These are phyloP conservation scores for Marsdenia floribunda DNA, from an alignment of 257 asterid species.

Conservation along the genomic window DNA sequence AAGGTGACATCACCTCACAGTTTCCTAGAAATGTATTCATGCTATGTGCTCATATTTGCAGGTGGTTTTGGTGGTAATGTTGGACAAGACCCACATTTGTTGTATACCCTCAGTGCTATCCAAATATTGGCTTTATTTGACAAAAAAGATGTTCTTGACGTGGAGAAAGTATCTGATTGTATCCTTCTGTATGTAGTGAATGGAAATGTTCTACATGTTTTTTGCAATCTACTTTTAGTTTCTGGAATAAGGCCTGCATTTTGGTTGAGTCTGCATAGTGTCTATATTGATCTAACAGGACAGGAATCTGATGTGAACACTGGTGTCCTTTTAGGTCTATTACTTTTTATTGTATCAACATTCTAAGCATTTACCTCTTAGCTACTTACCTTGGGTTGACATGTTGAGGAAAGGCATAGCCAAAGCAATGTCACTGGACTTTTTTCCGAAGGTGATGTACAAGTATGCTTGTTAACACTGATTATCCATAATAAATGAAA, in stretches of 20 bases:
- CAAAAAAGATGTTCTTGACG: constrained; percentile 67
- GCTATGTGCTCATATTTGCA: constrained; percentile 18
- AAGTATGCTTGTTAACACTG: background rate
- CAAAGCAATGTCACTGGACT: background rate
- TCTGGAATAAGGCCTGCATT: background rate
- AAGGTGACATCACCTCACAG: background rate
- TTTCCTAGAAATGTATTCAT: background rate
- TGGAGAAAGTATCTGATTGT: constrained; percentile 70
- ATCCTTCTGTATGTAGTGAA: constrained; percentile 37
- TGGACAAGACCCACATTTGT: constrained; percentile 86
- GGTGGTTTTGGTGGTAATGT: constrained; percentile 96
- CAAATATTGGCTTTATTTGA: constrained; percentile 86
- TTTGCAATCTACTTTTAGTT: background rate
- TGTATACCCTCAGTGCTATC: constrained; percentile 81
- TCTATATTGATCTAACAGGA: background rate
- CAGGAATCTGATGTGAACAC: background rate
- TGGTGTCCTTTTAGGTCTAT: background rate
- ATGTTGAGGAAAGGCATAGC: background rate
- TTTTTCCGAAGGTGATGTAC: background rate
- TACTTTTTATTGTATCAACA: background rate
- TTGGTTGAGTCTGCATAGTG: background rate
- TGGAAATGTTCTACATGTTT: background rate
- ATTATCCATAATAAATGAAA: background rate
- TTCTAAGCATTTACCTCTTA: background rate
- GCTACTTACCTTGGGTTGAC: background rate